Base-by-base conservation (phyloP, 1,139 yeast genomes). In the Suhomyces atakaporum region DNA sequence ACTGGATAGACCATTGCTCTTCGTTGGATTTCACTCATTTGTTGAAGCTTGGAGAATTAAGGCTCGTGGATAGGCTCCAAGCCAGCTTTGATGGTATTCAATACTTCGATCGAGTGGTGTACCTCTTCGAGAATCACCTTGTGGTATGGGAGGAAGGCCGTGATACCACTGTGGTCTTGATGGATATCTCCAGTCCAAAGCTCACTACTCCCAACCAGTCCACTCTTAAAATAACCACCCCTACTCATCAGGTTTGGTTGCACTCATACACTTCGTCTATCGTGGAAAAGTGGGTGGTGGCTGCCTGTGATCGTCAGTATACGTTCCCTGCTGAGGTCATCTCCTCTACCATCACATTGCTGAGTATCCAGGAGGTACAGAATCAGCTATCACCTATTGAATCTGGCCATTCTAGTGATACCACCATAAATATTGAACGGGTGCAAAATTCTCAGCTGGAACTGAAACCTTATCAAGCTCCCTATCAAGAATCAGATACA, bases 241-340 rank as follows among this genome's bases (percentile, higher is more conserved):
- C 9, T 14, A 14, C 36, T 11, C 25, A n/a, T n/a, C n/a, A 40
- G 5, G 22, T 51, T 5, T 57, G 49, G 46, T 34, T 63, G 6
- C 50, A 48, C 29, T 58, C 66, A 2, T 49, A 51, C 7, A 41
- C 43, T 7, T 48, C 54, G 23, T 50, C 63, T 3, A 55, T 69
- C 4, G 52, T 69, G 16, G 75, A 71, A 43, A 70, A 70, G 45
- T 71, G 77, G 77, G 73, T 63, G 5, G 69, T 67, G 22, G 74
- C 70, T 1, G 48, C 66, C 7, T 63, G 71, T 3, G 77, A 71
- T 39, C 43, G 47, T 5, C 43, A 44, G 9, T 58, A 60, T 36
- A 36, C 40, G 2, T 62, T 71, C 30, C 77, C 77, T 0, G 46
- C 55, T 1, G 66, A 60, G 7, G 50, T 65, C 8, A 43, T 70